phyloP scores from a whole-genome alignment of 371 early-diverging fungal genomes.

The Mucor velutinosus region DNA sequence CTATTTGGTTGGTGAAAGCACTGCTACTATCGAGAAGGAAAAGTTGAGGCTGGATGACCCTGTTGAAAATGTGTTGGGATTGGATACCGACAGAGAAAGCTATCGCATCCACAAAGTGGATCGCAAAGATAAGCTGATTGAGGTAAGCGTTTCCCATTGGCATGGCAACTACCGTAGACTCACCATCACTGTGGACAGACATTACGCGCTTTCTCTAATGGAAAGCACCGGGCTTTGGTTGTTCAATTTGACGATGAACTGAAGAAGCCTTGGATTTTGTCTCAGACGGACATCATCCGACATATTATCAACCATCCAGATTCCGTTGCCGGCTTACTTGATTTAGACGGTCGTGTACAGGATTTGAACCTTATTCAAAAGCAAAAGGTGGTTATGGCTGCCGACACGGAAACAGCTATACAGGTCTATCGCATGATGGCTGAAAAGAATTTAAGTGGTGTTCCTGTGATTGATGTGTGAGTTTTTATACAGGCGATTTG shows the following conservation, averaged over 20 bases:
- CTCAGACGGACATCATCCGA: conserved; percentile 59
- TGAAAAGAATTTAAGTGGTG: conserved; percentile 44
- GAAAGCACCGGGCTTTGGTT: conserved; percentile 52
- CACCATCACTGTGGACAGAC: conserved; percentile 23
- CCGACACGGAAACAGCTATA: conserved; percentile 37
- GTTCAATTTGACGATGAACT: conserved; percentile 32
- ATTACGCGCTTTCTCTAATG: conserved; percentile 47
- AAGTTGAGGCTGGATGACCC: conserved; percentile 42
- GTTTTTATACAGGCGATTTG: neutral
- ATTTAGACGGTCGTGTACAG: conserved; percentile 33
- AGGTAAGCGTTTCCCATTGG: conserved; percentile 18
- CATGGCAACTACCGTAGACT: neutral
- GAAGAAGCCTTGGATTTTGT: conserved; percentile 48
- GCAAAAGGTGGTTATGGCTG: conserved; percentile 33
- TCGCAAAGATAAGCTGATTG: conserved; percentile 43
- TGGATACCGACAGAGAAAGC: conserved; percentile 60
- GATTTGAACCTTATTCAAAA: conserved; percentile 22
- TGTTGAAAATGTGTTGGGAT: conserved; percentile 58
- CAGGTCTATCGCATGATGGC: conserved; percentile 52
- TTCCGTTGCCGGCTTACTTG: conserved; percentile 36
- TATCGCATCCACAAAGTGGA: conserved; percentile 57
- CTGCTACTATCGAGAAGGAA: conserved; percentile 38
- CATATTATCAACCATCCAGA: conserved; percentile 49
- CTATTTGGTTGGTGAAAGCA: conserved; percentile 37
- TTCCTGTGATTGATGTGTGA: conserved; percentile 53